phyloP scores from a whole-genome alignment of 257 asterid genomes.

The Asclepias syriaca region DNA sequence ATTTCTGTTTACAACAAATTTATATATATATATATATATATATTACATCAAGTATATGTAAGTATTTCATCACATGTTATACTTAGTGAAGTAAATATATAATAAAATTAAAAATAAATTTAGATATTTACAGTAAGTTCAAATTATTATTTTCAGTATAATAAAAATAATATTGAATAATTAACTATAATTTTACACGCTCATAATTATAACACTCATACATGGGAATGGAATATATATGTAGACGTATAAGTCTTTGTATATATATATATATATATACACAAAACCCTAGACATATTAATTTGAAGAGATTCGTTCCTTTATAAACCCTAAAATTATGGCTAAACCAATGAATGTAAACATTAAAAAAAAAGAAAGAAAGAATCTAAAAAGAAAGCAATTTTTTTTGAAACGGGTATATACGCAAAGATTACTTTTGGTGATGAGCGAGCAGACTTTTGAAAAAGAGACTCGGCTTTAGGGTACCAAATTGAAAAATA shows the following conservation, averaged over 20 bases:
- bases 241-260: background rate
- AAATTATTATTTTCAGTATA: too few relatives aligned
- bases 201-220: too few relatives aligned
- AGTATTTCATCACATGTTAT: too few relatives aligned
- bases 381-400: background rate
- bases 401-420: background rate
- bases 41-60: too few relatives aligned
- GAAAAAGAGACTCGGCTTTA: constrained; percentile 1
- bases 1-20: too few relatives aligned
- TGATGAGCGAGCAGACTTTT: background rate
- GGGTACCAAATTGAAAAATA: background rate
- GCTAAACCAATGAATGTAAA: too few relatives aligned
- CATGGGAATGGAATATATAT: background rate
- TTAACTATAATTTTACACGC: too few relatives aligned
- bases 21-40: too few relatives aligned
- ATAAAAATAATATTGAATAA: too few relatives aligned
- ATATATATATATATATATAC: background rate
- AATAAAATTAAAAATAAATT: too few relatives aligned
- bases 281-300: background rate
- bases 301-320: background rate
- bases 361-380: background rate
- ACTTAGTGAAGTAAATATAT: too few relatives aligned
- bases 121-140: too few relatives aligned
- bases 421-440: background rate
- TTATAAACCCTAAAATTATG: background rate